Conservation (phyloP, 495 filamentous ascomycete species). For the Penicillium simplicissimum region DNA sequence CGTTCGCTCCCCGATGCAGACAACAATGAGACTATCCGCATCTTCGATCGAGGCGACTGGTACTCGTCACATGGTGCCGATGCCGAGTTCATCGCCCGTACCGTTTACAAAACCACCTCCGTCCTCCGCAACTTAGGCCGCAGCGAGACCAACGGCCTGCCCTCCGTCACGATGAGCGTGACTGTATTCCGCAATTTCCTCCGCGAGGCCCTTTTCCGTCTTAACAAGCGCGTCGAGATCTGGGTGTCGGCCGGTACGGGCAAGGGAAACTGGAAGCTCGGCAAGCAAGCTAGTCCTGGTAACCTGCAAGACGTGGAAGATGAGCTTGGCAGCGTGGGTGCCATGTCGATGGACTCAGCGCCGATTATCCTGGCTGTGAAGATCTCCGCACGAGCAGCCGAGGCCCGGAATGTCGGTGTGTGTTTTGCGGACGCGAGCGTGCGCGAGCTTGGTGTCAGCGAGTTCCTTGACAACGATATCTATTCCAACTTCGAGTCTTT, state of each 20-base stretch:
- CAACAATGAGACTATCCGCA: slow-evolving; percentile 66
- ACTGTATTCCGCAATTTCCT: slow-evolving; percentile 96
- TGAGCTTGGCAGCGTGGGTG: slow-evolving; percentile 70
- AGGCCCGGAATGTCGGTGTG: slow-evolving; percentile 85
- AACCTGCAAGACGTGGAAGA: slow-evolving; percentile 98
- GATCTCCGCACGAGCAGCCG: slow-evolving; percentile 79
- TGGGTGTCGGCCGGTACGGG: slow-evolving; percentile 65
- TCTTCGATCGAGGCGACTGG: slow-evolving; percentile 94
- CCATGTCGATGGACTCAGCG: slow-evolving; percentile 72
- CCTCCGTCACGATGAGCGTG: slow-evolving; percentile 89
- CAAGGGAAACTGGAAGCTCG: slow-evolving; percentile 86
- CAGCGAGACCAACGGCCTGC: slow-evolving; percentile 75
- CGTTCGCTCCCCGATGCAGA: slow-evolving; percentile 69
- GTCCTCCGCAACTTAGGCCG: slow-evolving; percentile 87
- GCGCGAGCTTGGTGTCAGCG: slow-evolving; percentile 91
- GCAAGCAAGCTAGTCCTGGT: slow-evolving; percentile 89
- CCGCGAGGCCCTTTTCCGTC: slow-evolving; percentile 85
- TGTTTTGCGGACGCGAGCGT: slow-evolving; percentile 99
- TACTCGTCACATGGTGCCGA: slow-evolving; percentile 92
- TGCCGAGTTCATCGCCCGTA: slow-evolving; percentile 90
- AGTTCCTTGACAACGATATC: slow-evolving; percentile 96
- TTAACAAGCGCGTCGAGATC: slow-evolving; percentile 89
- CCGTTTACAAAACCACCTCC: slow-evolving; percentile 96
- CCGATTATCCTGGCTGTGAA: slow-evolving; percentile 95
- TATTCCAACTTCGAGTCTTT: slow-evolving; percentile 98